Percentiles rank a stretch among this genome's conserved stretches.
Evolutionary conservation across 257 asterid species (phyloP).

Genomic region (Primulina huaijiensis): DNA sequence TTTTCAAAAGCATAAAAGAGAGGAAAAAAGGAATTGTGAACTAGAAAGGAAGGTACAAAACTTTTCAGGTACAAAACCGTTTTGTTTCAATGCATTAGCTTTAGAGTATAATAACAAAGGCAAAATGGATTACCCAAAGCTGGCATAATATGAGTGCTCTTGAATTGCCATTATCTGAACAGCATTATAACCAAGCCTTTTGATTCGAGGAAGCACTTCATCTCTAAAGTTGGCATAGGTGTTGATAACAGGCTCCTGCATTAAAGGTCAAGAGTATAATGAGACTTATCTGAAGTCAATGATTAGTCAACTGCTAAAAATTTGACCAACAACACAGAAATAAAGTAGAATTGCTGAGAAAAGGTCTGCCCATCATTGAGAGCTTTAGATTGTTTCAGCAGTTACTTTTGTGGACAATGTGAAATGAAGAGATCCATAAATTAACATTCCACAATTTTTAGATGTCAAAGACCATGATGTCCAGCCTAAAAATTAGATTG

Average conservation of each 20-base stretch:
- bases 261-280: slow-evolving; percentile 24
- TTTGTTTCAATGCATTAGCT: slow-evolving; percentile 1
- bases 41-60: slow-evolving; percentile 16
- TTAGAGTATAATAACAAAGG: slow-evolving; percentile 10
- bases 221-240: slow-evolving; percentile 89
- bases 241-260: slow-evolving; percentile 87
- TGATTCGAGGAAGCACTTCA: slow-evolving; percentile 95
- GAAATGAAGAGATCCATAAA: slow-evolving; percentile 10
- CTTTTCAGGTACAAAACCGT: background rate
- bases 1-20: slow-evolving; percentile 25
- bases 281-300: slow-evolving; percentile 14
- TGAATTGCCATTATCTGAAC: slow-evolving; percentile 99
- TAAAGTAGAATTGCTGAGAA: background rate
- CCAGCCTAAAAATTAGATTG: slow-evolving; percentile 6
- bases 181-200: slow-evolving; percentile 94
- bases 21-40: background rate
- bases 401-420: slow-evolving; percentile 9
- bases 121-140: slow-evolving; percentile 73
- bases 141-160: slow-evolving; percentile 99
- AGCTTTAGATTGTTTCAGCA: background rate
- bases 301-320: slow-evolving; percentile 2
- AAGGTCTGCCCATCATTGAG: slow-evolving; percentile 5
- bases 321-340: slow-evolving; percentile 21
- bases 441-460: slow-evolving; percentile 9
- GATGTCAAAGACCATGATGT: slow-evolving; percentile 7